Base-by-base conservation (phyloP, 805 yeast species). In the Saccharomycopsis javanensis region DNA sequence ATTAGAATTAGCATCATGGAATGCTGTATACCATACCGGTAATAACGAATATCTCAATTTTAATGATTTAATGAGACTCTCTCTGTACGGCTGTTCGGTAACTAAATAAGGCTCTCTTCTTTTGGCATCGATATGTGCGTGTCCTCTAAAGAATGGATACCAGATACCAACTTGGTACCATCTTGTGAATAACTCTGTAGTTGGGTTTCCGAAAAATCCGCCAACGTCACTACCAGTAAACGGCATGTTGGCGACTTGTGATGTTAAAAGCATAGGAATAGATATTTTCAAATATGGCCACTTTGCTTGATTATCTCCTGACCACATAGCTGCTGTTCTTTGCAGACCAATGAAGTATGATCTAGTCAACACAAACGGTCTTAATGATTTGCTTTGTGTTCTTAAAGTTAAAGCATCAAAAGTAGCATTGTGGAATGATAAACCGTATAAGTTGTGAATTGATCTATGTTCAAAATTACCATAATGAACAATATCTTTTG, bases 81-180 rank as follows among this genome's bases (percentile, higher is more conserved):
- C 71, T 6, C 85, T 80, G 63, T 81, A 81, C 2, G 92, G 91
- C 23, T 16, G 5, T 31, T 85, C 95, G 7, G 87, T 86, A 1
- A 86, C 76, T 51, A 92, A 68, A 84, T 89, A 92, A 1, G 99
- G 99, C 68, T 94, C 99, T 61, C 97, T 80, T 71, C 98, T 82
- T 65, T 85, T 77, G 0, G 97, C 77, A 69, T 94, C 99, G 55
- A 92, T 86, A 72, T 94, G 98, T 0, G 98, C 97, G 71, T 94
- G 99, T 0, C 85, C 97, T 65, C 99, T 77, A 74, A 94, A 92
- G 66, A 94, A 94, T 35, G 99, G 99, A 70, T 92, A 91, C 85
- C 95, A 92, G 30, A 87, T 80, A 58, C 97, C 99, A 2, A 96
- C 78, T 69, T 94, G 99, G 68, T 91, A 92, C 99, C 99, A 94